Evolutionary conservation across 495 filamentous ascomycete genomes (phyloP).

Genomic region (Podospora bellae-mahoneyi): DNA sequence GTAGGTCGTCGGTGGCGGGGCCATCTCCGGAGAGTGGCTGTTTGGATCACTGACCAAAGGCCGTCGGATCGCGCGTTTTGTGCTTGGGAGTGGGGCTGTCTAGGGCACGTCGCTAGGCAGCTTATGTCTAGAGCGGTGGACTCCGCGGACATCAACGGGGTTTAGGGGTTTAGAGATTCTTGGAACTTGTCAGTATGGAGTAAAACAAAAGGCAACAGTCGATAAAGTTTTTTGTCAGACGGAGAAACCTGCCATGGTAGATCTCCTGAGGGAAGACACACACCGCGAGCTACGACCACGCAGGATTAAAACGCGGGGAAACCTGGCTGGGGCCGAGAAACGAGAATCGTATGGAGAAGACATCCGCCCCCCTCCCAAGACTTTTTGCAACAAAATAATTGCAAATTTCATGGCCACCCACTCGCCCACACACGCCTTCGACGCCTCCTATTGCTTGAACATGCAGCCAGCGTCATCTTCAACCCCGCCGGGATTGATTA

Average conservation of each 20-base stretch:
- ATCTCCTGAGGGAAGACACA: not conserved
- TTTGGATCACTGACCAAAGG: not conserved
- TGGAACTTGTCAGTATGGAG: not conserved
- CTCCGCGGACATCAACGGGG: not conserved
- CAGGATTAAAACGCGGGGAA: not conserved
- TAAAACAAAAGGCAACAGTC: not conserved
- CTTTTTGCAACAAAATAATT: not conserved
- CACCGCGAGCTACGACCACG: not conserved
- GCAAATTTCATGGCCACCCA: not conserved
- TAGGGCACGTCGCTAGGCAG: not conserved
- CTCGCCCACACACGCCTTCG: not conserved
- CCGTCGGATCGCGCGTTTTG: not conserved
- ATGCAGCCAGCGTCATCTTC: not conserved
- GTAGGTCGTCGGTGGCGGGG: slow-evolving; percentile 14
- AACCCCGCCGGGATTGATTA: not conserved
- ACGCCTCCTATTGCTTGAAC: not conserved
- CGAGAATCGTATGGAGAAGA: not conserved
- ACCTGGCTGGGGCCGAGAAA: not conserved
- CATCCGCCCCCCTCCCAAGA: not conserved
- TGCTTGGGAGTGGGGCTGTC: not conserved
- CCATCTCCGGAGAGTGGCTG: slow-evolving; percentile 4
- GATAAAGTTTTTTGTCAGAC: not conserved
- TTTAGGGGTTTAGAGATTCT: not conserved
- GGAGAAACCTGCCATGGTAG: no score
- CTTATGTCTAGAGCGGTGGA: not conserved